Conservation (phyloP, 1,139 yeast species). For the Entelexis sorbosivorans region DNA sequence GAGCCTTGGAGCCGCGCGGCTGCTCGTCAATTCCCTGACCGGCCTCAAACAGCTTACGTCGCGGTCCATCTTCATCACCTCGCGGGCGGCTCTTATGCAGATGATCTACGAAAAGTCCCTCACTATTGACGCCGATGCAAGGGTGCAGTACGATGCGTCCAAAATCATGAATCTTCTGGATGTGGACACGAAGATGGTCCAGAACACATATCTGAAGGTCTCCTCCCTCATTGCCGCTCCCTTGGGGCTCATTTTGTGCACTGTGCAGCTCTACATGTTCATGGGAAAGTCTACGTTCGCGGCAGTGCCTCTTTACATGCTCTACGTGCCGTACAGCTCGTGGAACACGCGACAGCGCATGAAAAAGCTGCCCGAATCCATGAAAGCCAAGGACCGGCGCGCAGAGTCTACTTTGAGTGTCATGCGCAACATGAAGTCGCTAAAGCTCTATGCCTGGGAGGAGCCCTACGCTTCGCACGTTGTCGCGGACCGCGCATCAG, state of each 20-base stretch:
- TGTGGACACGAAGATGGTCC: slow-evolving; percentile 73
- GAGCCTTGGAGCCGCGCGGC: slow-evolving; percentile 9
- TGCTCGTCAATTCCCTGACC: slow-evolving; percentile 9
- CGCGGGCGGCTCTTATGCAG: slow-evolving; percentile 18
- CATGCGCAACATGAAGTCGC: slow-evolving; percentile 52
- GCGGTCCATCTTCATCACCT: slow-evolving; percentile 1
- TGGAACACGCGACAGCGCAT: slow-evolving; percentile 41
- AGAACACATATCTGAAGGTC: slow-evolving; percentile 52
- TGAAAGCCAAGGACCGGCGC: slow-evolving; percentile 49
- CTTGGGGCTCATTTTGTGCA: slow-evolving; percentile 48
- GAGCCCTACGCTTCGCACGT: slow-evolving; percentile 44
- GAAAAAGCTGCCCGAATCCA: slow-evolving; percentile 45
- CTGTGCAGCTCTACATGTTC: slow-evolving; percentile 54
- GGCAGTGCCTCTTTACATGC: slow-evolving; percentile 41
- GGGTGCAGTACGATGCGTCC: slow-evolving; percentile 52
- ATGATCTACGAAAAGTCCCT: slow-evolving; percentile 61
- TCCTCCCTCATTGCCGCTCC: slow-evolving; percentile 57
- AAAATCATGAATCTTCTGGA: slow-evolving; percentile 83
- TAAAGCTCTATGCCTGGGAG: slow-evolving; percentile 71
- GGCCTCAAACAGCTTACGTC: neutral
- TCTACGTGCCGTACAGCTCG: slow-evolving; percentile 35
- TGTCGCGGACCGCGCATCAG: slow-evolving; percentile 54
- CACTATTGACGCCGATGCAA: slow-evolving; percentile 66
- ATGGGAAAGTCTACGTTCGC: slow-evolving; percentile 63
- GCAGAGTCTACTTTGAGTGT: slow-evolving; percentile 57